phyloP scores from a whole-genome alignment of 768 basidiomycete genomes.

The Candolleomyces aberdarensis region DNA sequence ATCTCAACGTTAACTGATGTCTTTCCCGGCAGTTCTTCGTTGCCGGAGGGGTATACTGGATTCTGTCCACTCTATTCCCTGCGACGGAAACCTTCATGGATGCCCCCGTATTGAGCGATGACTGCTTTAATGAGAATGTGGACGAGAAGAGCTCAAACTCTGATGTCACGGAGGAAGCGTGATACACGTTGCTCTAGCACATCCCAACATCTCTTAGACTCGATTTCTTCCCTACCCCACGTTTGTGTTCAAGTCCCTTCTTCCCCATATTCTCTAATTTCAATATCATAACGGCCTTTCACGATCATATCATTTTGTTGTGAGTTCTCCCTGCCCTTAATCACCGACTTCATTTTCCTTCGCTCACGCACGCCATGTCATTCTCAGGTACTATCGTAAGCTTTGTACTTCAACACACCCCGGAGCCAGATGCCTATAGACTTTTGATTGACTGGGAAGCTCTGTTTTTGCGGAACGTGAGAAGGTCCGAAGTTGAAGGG shows the following conservation, averaged over 20 bases:
- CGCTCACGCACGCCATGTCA: neutral
- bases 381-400: neutral
- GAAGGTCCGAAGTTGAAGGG: no score
- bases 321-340: neutral
- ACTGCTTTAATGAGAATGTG: neutral
- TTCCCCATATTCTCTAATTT: neutral
- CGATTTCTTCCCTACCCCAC: neutral
- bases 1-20: neutral
- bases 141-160: neutral
- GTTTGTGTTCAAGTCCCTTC: neutral
- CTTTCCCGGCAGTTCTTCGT: slow-evolving; percentile 32
- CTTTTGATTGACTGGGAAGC: no score
- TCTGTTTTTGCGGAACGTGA: no score
- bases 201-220: neutral
- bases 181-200: neutral
- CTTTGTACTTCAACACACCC: no score
- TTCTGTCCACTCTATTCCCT: slow-evolving; percentile 37
- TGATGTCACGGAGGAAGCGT: neutral
- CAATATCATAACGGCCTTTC: no score
- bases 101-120: slow-evolving; percentile 28
- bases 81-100: slow-evolving; percentile 41
- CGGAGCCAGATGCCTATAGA: no score
- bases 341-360: neutral
- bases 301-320: no score
- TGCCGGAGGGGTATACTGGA: slow-evolving; percentile 31